These are phyloP conservation scores for Beauveria scarabaeidicola DNA, from an alignment of 2,329 filamentous ascomycete species.

Conservation along the genomic window DNA sequence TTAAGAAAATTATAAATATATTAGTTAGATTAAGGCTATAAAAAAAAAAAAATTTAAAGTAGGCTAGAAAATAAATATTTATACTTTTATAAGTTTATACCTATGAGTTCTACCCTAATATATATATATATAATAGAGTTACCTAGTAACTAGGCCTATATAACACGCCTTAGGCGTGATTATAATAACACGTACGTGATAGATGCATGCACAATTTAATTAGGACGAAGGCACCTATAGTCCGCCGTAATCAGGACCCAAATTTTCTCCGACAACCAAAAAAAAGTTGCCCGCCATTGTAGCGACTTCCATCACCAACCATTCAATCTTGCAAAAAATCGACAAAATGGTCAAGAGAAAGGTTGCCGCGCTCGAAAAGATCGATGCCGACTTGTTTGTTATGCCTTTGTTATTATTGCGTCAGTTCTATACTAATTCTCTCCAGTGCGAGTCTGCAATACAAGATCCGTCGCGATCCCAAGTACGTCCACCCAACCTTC, in stretches of 20 bases:
- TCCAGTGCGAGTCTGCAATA: conserved; percentile 75
- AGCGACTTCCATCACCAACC: neutral
- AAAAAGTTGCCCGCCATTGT: conserved; percentile 9
- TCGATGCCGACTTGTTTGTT: conserved; percentile 74
- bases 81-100: too few relatives aligned
- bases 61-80: too few relatives aligned
- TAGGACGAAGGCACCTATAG: too few relatives aligned
- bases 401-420: neutral
- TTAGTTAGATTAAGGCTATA: too few relatives aligned
- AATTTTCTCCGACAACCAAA: conserved; percentile 2
- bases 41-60: too few relatives aligned
- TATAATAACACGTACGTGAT: too few relatives aligned
- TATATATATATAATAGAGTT: too few relatives aligned
- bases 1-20: too few relatives aligned
- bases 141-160: too few relatives aligned
- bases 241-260: conserved; percentile 11
- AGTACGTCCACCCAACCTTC: conserved; percentile 40
- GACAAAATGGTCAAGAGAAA: conserved; percentile 74
- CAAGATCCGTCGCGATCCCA: conserved; percentile 81
- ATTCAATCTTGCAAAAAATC: neutral
- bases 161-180: too few relatives aligned
- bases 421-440: conserved; percentile 19
- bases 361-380: conserved; percentile 86
- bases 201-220: too few relatives aligned
- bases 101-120: too few relatives aligned